These are phyloP conservation scores for Scleroderma bovista DNA, from an alignment of 768 basidiomycete species.

Conservation along the genomic window DNA sequence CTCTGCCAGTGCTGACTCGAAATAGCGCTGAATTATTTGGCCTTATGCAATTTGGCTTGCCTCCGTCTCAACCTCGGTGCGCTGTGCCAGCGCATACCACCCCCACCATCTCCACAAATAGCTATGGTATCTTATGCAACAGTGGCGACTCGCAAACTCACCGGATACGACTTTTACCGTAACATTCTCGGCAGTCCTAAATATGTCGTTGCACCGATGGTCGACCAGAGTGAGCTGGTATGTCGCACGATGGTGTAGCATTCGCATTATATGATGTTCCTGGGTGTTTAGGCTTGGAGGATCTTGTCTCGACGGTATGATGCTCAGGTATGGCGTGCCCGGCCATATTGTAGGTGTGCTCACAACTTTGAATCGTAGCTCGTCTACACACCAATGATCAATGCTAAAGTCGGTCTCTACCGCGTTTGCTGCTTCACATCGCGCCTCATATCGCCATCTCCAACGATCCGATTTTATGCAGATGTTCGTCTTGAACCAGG, in stretches of 20 bases:
- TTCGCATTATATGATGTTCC: not conserved
- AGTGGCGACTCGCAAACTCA: conserved; percentile 23
- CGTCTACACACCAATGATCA: conserved; percentile 98
- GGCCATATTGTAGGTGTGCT: too few species aligned
- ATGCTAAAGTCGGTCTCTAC: conserved; percentile 60
- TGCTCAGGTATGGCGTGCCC: conserved; percentile 50
- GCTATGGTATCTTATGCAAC: too few species aligned
- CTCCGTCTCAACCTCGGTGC: too few species aligned
- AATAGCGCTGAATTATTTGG: too few species aligned
- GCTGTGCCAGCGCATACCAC: too few species aligned
- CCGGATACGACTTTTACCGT: conserved; percentile 81
- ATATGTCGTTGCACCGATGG: conserved; percentile 95
- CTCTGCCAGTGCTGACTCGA: too few species aligned
- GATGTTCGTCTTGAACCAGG: conserved; percentile 50
- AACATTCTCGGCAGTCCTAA: conserved; percentile 79
- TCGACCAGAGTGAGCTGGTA: conserved; percentile 95
- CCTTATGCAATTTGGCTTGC: too few species aligned
- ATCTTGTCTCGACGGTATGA: conserved; percentile 77
- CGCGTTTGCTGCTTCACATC: not conserved
- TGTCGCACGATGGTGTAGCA: conserved; percentile 25
- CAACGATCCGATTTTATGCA: conserved; percentile 18
- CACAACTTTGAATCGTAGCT: conserved; percentile 39
- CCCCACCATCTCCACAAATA: too few species aligned
- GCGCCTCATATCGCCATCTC: not conserved
- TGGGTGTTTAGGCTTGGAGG: conserved; percentile 72